A percentile compares a stretch with the other conserved stretches of the same genome.
phyloP scores from a whole-genome alignment of 202 grass and related monocot genomes.

The Hordeum pubiflorum region DNA sequence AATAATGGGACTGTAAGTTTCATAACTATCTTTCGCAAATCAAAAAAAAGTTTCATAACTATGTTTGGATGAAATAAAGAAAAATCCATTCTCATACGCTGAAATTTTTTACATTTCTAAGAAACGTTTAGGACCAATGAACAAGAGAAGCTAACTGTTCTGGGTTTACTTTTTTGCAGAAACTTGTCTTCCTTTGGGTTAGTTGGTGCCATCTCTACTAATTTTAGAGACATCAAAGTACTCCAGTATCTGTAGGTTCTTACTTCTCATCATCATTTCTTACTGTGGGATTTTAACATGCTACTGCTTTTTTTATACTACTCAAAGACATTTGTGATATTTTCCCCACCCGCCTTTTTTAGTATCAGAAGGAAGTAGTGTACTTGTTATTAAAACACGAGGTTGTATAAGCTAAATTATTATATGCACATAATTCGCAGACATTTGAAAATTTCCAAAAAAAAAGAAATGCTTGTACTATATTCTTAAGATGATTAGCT shows the following conservation, averaged over 20 bases:
- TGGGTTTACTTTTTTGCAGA: background rate
- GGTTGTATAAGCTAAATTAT: too few species aligned
- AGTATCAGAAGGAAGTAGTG: too few species aligned
- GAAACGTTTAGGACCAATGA: background rate
- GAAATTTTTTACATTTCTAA: background rate
- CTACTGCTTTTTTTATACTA: background rate
- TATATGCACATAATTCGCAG: too few species aligned
- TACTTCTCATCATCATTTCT: background rate
- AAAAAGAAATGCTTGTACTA: background rate
- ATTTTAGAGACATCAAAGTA: conserved; percentile 27
- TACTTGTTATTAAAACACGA: too few species aligned
- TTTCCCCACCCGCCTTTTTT: too few species aligned
- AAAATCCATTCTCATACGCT: background rate
- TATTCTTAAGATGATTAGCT: background rate
- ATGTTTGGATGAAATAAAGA: conserved; percentile 6
- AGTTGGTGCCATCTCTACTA: conserved; percentile 24
- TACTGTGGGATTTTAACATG: background rate
- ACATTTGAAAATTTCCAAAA: too few species aligned
- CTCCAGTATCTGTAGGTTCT: conserved; percentile 42
- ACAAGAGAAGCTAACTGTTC: background rate
- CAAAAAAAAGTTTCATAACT: background rate
- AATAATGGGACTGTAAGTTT: conserved; percentile 30
- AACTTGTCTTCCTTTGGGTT: conserved; percentile 32
- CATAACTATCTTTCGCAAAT: background rate
- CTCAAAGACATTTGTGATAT: background rate